phyloP scores from a whole-genome alignment of 2,329 filamentous ascomycete genomes.

The Ceratocystis huliohia region DNA sequence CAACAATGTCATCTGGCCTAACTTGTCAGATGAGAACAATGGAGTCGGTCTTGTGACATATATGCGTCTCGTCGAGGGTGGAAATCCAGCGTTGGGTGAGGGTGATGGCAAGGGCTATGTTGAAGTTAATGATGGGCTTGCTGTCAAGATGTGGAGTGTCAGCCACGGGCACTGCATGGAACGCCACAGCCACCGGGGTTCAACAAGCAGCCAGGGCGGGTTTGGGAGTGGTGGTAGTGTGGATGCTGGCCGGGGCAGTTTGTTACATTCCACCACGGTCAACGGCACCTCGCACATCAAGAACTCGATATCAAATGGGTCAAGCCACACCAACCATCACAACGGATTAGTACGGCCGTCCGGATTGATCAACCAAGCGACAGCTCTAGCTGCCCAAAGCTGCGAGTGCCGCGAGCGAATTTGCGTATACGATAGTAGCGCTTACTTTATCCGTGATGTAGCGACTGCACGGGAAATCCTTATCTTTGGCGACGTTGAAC shows the following conservation, averaged over 20 bases:
- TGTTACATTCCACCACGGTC: slow-evolving; percentile 22
- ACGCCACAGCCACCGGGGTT: slow-evolving; percentile 51
- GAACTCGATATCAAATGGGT: slow-evolving; percentile 14
- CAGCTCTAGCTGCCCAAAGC: slow-evolving; percentile 21
- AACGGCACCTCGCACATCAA: slow-evolving; percentile 12
- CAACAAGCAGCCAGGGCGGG: slow-evolving; percentile 37
- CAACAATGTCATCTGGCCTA: slow-evolving; percentile 97
- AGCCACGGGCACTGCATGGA: slow-evolving; percentile 85
- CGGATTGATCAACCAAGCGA: slow-evolving; percentile 20
- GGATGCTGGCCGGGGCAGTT: slow-evolving; percentile 31
- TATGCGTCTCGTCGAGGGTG: slow-evolving; percentile 75
- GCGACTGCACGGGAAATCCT: slow-evolving; percentile 62
- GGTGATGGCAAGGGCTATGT: slow-evolving; percentile 73
- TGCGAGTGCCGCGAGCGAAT: slow-evolving; percentile 34
- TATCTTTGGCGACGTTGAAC: slow-evolving; percentile 92
- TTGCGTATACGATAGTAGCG: slow-evolving; percentile 77
- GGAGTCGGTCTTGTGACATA: slow-evolving; percentile 88
- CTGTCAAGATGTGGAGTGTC: slow-evolving; percentile 75
- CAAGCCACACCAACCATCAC: slow-evolving; percentile 16
- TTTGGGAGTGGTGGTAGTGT: slow-evolving; percentile 39
- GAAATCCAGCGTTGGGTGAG: slow-evolving; percentile 69
- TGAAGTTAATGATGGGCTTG: slow-evolving; percentile 75
- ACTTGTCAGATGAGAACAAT: slow-evolving; percentile 88
- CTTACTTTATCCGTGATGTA: slow-evolving; percentile 79
- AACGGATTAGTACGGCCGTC: slow-evolving; percentile 8